Base-by-base conservation (phyloP, 2,329 filamentous ascomycete genomes). In the Leptographium lundbergii region DNA sequence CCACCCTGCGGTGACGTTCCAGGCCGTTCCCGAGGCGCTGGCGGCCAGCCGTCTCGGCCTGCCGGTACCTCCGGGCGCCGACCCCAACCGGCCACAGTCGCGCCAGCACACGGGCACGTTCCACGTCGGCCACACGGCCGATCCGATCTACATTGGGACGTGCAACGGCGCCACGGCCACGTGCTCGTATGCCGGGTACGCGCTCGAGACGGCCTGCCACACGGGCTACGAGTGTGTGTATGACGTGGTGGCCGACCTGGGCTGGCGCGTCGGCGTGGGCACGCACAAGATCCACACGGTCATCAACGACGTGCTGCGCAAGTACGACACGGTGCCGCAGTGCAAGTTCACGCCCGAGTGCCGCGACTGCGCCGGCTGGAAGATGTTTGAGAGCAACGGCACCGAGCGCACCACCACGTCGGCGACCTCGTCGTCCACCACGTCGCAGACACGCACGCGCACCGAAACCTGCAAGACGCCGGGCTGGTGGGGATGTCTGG, bases 101-200 rank as follows among this genome's bases (percentile, higher is more conserved):
- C 79, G 89, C 50, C 73, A 82, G 60, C 81, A 84, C 66, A 95
- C 90, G 0, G 91, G 89, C 14, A 79, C 88, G 0, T 95, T 85
- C 68, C 94, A 99, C 71, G 92, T 96, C 69, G 94, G 94, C 4
- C 91, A 97, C 67, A 97, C 91, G 0, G 94, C 94, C 0, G 94
- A 99, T 71, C 94, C 94, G 0, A 85, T 99, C 39, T 99, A 64
- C 67, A 91, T 96, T 75, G 94, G 94, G 36, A 89, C 86, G 0
- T 97, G 94, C 73, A 96, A 96, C 67, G 89, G 88, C 36, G 89
- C 89, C 3, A 91, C 89, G 2, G 91, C 92, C 3, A 85, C 87
- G 13, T 97, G 94, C 71, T 94, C 91, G 0, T 85, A 95, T 67
- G 92, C 85, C 1, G 94, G 94, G 0, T 99, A 97, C 69, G 91